Evolutionary conservation across 768 basidiomycete species (phyloP), one percentile per base, ranked within the genome.

Genomic region (Boletus sp.): DNA sequence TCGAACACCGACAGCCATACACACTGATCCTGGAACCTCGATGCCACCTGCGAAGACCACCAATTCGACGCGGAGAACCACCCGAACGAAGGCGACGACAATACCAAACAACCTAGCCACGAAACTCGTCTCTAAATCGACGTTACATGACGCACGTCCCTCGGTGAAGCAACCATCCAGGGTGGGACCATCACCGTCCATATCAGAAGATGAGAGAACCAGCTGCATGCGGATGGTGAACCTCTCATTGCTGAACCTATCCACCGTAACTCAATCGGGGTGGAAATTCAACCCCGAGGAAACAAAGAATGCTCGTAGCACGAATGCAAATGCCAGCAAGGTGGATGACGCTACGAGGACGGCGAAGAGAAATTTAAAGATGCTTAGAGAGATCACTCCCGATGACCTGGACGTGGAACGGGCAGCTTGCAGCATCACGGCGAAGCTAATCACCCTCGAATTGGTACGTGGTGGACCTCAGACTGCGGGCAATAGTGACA

Each of bases 321-420:
- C 50, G 29, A 59, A 72, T 33, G 57, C 71, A 40, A 60, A 68
- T n/a, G 70, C 57, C 15, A 74, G 74, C n/a, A 76, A 67, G 37
- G 63, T 71, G 24, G 65, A 76, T 15, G 73, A 76, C 7, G 67
- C 73, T 9, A 62, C 54, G 17, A 54, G 33, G 33, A 37, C 77
- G 17, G 82, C 81, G 0, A 67, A 74, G 15, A 76, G 74, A 50
- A 77, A 81, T 50, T 67, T 92, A 8, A 56, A 55, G 1, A 61
- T 69, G 3, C 72, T 92, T 42, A 75, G 90, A 49, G 66, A 64
- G 33, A 50, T 81, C 18, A 73, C 70, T 45, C 73, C 79, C 0
- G 75, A 73, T 3, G 80, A 81, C 60, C 15, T 89, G 9, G 86
- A 92, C 60, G 78, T 91, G 6, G 92, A 93, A 71, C 78, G 86